phyloP scores from a whole-genome alignment of 768 basidiomycete species.

The Hericium erinaceus region DNA sequence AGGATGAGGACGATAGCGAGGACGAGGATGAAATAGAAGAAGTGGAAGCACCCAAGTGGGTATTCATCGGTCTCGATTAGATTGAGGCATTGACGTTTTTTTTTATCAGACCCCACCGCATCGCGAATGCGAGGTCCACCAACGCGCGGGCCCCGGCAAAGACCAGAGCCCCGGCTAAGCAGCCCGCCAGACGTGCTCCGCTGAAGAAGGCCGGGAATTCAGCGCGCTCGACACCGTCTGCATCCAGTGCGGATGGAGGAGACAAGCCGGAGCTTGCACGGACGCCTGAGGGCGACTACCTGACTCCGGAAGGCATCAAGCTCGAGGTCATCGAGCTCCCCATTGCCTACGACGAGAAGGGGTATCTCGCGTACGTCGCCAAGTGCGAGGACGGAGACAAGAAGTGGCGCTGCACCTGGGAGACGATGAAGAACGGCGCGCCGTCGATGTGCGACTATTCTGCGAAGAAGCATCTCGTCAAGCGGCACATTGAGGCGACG shows the following conservation, averaged over 20 bases:
- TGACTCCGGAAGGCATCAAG: slow-evolving; percentile 10
- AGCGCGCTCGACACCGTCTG: background rate
- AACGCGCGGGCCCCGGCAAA: background rate
- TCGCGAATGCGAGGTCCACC: too few species aligned
- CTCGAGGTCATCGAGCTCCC: slow-evolving; percentile 14
- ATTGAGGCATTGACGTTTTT: too few species aligned
- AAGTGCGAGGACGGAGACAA: slow-evolving; percentile 9
- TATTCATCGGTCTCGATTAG: too few species aligned
- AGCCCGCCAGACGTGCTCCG: background rate
- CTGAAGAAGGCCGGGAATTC: background rate
- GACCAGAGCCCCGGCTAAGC: background rate
- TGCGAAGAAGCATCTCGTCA: slow-evolving; percentile 56
- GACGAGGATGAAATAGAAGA: too few species aligned
- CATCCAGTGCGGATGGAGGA: background rate
- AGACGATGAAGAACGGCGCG: slow-evolving; percentile 23
- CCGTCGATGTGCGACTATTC: slow-evolving; percentile 31
- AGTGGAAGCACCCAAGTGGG: too few species aligned
- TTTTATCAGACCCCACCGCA: too few species aligned
- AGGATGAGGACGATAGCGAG: too few species aligned
- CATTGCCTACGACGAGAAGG: slow-evolving; percentile 12
- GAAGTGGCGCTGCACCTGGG: slow-evolving; percentile 34
- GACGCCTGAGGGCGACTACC: slow-evolving; percentile 4
- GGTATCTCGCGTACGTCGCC: slow-evolving; percentile 11
- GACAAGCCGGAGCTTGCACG: too few species aligned
- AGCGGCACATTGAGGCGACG: slow-evolving; percentile 56